Evolutionary conservation across 805 yeast genomes (phyloP).

Genomic region (Vanderwaltozyma polyspora): DNA sequence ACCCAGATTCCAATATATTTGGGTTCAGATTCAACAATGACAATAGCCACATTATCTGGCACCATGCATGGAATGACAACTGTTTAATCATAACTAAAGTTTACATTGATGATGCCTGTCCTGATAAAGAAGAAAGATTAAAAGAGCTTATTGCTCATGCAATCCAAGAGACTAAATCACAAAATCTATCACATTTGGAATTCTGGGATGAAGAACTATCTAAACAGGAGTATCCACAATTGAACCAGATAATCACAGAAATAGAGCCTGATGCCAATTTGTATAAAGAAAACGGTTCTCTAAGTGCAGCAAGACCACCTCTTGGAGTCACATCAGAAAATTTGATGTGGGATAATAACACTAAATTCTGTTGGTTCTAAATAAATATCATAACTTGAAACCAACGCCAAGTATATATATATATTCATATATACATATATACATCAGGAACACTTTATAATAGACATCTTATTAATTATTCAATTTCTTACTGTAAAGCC

Average conservation of each 20-base stretch:
- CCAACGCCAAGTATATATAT: no score
- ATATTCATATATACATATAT: no score
- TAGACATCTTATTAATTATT: no score
- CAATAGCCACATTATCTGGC: constrained; percentile 34
- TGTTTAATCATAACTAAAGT: constrained; percentile 23
- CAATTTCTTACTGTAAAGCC: no score
- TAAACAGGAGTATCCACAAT: constrained; percentile 10
- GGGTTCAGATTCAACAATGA: constrained; percentile 23
- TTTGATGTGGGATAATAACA: constrained; percentile 33
- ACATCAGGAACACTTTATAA: no score
- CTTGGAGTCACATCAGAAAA: constrained; percentile 13
- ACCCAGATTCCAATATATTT: constrained; percentile 11
- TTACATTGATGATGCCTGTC: constrained; percentile 7
- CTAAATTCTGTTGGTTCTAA: constrained; percentile 41
- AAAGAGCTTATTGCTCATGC: constrained; percentile 25
- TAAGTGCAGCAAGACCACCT: constrained; percentile 32
- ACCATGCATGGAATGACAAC: constrained; percentile 31
- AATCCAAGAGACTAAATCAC: constrained; percentile 25
- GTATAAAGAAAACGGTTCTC: constrained; percentile 24
- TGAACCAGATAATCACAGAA: constrained; percentile 11
- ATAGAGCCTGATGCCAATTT: constrained; percentile 17
- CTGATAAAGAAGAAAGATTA: constrained; percentile 12
- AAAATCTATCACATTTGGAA: constrained; percentile 19
- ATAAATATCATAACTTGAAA: no score
- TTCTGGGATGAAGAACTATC: constrained; percentile 35